Conservation (phyloP, 1,139 yeast species). For the Geotrichum histeridarum region DNA sequence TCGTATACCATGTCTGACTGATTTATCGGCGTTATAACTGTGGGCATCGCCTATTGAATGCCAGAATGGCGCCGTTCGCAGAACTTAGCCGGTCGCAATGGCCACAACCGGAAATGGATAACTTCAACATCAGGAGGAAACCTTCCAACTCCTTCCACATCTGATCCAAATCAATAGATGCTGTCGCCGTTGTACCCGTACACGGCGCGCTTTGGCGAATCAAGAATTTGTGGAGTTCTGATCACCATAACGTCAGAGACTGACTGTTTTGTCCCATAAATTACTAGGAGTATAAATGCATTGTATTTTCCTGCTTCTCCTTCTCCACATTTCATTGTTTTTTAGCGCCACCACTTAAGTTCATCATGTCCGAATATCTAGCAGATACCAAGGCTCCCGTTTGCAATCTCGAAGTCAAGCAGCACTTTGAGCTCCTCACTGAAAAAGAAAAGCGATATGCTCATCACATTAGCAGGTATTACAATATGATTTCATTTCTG, state of each 20-base stretch:
- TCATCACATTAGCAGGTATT: slow-evolving; percentile 49
- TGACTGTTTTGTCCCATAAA: neutral
- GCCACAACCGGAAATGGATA: too few species aligned
- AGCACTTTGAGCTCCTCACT: slow-evolving; percentile 48
- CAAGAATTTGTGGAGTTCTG: neutral
- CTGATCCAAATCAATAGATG: neutral
- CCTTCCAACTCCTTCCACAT: neutral
- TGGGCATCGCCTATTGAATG: too few species aligned
- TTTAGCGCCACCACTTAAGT: neutral
- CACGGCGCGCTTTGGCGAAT: neutral
- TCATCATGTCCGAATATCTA: slow-evolving; percentile 13
- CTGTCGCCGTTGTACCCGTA: neutral
- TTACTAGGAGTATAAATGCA: neutral
- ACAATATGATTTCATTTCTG: neutral
- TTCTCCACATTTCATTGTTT: neutral
- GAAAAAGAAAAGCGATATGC: slow-evolving; percentile 64
- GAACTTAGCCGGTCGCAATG: too few species aligned
- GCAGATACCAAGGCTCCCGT: slow-evolving; percentile 51
- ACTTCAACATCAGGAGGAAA: neutral
- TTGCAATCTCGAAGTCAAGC: slow-evolving; percentile 32
- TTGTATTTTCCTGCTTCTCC: neutral
- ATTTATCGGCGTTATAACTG: too few species aligned
- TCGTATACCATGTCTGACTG: too few species aligned
- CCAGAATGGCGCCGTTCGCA: too few species aligned
- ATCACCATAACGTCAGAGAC: slow-evolving; percentile 6